Evolutionary conservation across 2,329 filamentous ascomycete species (phyloP), one percentile per base, ranked within the genome.

Genomic region (Fusarium metavorans): DNA sequence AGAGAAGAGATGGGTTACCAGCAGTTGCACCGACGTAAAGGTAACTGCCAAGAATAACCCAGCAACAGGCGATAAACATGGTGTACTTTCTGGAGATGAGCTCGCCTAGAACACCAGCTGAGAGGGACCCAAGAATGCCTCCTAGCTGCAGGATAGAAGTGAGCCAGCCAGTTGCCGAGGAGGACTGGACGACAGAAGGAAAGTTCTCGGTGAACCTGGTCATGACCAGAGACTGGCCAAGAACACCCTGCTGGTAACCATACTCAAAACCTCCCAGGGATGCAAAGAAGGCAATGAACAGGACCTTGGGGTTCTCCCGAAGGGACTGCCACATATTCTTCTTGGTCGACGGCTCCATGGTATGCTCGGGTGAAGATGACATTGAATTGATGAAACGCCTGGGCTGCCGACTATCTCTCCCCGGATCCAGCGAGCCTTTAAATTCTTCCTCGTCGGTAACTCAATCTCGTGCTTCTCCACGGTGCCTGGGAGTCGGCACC

Each of bases 211-310:
- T 84, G 79, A 89, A 89, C 18, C 85, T 82, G 7, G 81, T 81
- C 87, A 89, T 90, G 74, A 88, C 87, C 2, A 89, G 82, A 13
- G 87, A 87, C 72, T 89, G 86, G 30, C 87, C 87, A 4, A 90
- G 80, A 3, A 90, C 87, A 59, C 87, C 88, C 74, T 89, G 88
- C 67, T 89, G 87, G 16, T 75, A 75, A 8, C 73, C 73, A 75
- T 75, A 75, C 30, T 78, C 76, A 9, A 78, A 78, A 30, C 76
- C 76, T 45, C 76, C 76, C 4, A 52, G 48, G 3, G 48, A 52
- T 11, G 48, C 48, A 30, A 52, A 52, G 25, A 52, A 52, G 48
- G 48, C 48, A 30, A 52, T 52, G 48, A 52, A 52, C 16, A 52
- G 27, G 48, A 52, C 48, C 48, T 52, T 52, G 25, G 48, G 48